Conservation (phyloP, 495 filamentous ascomycete genomes). For the Saxispiralis lemnorum region DNA sequence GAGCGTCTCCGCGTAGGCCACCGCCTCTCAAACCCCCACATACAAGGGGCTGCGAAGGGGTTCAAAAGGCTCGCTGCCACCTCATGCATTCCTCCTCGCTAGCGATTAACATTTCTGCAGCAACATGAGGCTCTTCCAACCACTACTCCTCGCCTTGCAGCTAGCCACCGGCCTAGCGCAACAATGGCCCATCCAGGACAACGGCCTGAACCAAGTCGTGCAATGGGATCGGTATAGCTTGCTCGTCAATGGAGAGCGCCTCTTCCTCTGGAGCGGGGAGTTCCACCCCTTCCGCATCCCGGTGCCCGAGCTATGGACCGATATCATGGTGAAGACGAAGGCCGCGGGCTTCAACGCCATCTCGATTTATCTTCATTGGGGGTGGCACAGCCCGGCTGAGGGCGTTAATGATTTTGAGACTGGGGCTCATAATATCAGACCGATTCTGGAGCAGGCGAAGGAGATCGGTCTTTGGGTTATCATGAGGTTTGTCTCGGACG, state of each 20-base stretch:
- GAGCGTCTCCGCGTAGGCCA: too few relatives aligned
- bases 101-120: too few relatives aligned
- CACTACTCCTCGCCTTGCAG: too few relatives aligned
- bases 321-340: conserved; percentile 16
- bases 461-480: conserved; percentile 25
- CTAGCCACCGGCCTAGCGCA: too few relatives aligned
- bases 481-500: too few relatives aligned
- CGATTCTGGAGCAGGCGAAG: conserved; percentile 9
- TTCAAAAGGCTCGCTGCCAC: too few relatives aligned
- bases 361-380: conserved; percentile 15
- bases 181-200: conserved; percentile 9
- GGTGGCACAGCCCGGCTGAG: conserved; percentile 3
- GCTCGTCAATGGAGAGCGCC: conserved; percentile 10
- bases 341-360: conserved; percentile 15
- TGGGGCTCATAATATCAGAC: conserved; percentile 5
- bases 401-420: conserved; percentile 6
- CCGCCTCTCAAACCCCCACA: too few relatives aligned
- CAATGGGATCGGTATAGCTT: conserved; percentile 13
- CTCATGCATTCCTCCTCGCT: too few relatives aligned
- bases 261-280: conserved; percentile 12
- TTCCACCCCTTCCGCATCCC: conserved; percentile 16
- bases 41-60: too few relatives aligned
- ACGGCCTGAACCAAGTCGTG: conserved; percentile 6
- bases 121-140: too few relatives aligned
- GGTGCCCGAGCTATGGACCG: conserved; percentile 14